Conservation (phyloP, 2,329 filamentous ascomycete species). For the Mycocentrospora acerina region DNA sequence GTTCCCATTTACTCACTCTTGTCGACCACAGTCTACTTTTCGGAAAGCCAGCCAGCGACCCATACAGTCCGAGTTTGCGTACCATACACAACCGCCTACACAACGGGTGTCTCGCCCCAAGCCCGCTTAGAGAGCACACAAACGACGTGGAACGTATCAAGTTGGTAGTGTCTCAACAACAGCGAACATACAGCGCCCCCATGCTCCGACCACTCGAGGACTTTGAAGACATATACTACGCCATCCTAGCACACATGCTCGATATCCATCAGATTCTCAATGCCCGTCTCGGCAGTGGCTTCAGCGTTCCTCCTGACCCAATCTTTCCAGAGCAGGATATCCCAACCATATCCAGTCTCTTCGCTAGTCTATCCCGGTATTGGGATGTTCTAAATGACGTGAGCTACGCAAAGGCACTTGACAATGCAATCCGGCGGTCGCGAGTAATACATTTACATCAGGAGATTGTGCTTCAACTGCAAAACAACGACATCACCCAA, state of each 20-base stretch:
- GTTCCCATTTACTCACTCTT: slow-evolving; percentile 17
- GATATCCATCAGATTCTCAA: slow-evolving; percentile 25
- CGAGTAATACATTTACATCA: slow-evolving; percentile 18
- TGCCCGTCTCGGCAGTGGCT: slow-evolving; percentile 26
- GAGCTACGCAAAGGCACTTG: slow-evolving; percentile 22
- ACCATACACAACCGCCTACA: slow-evolving; percentile 38
- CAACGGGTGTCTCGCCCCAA: slow-evolving; percentile 23
- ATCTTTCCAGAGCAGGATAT: slow-evolving; percentile 9
- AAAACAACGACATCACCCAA: slow-evolving; percentile 10
- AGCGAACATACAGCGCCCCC: slow-evolving; percentile 63
- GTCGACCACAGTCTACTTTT: slow-evolving; percentile 12
- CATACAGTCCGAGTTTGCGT: slow-evolving; percentile 31
- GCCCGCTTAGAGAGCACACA: slow-evolving; percentile 13
- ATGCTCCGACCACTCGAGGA: slow-evolving; percentile 50
- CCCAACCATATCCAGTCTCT: slow-evolving; percentile 17
- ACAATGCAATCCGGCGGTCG: slow-evolving; percentile 24
- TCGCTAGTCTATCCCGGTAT: slow-evolving; percentile 16
- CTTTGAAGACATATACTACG: slow-evolving; percentile 39
- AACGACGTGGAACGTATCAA: slow-evolving; percentile 11
- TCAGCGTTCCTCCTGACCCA: slow-evolving; percentile 15
- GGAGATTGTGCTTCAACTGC: slow-evolving; percentile 15
- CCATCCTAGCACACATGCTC: slow-evolving; percentile 25
- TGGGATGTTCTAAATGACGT: slow-evolving; percentile 31
- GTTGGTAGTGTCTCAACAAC: slow-evolving; percentile 49
- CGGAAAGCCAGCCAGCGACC: slow-evolving; percentile 6